Evolutionary conservation across 192 early-diverging fungal species (phyloP).

Genomic region (Rhizoclosmatium globosum): DNA sequence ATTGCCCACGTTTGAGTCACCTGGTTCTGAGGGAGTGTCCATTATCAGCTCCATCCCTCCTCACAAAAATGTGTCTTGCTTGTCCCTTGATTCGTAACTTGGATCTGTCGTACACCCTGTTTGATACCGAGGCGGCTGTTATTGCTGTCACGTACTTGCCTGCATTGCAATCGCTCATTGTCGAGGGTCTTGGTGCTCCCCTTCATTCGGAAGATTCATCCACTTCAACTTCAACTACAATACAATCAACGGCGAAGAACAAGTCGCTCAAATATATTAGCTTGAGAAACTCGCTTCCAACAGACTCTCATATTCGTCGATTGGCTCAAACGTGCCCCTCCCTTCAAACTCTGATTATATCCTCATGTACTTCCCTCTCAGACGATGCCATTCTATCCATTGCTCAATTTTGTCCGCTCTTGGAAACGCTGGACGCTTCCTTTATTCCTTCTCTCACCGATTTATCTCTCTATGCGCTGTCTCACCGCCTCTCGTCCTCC

Average conservation of each 20-base stretch:
- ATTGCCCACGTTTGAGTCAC: constrained; percentile 20
- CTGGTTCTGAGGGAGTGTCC: constrained; percentile 44
- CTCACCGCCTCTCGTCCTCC: background rate
- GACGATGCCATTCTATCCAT: constrained; percentile 37
- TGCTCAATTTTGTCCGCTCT: background rate
- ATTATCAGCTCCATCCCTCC: constrained; percentile 36
- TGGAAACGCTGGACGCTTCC: constrained; percentile 24
- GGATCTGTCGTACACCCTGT: constrained; percentile 44
- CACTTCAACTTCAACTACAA: background rate
- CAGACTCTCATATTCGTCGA: constrained; percentile 30
- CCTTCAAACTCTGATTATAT: constrained; percentile 26
- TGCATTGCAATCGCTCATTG: constrained; percentile 17
- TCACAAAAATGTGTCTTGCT: constrained; percentile 12
- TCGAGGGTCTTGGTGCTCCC: constrained; percentile 35
- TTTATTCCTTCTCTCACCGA: constrained; percentile 31
- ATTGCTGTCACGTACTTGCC: constrained; percentile 30
- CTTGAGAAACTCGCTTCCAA: constrained; percentile 31
- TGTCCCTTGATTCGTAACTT: constrained; percentile 33
- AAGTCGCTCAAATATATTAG: constrained; percentile 23
- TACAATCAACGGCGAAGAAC: background rate
- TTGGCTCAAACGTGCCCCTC: constrained; percentile 28
- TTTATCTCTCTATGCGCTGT: constrained; percentile 16
- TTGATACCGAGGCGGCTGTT: constrained; percentile 15
- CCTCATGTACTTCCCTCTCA: constrained; percentile 36
- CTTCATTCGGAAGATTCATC: background rate